phyloP scores from a whole-genome alignment of 352 stramenopile species.

The Pythium angustatum region DNA sequence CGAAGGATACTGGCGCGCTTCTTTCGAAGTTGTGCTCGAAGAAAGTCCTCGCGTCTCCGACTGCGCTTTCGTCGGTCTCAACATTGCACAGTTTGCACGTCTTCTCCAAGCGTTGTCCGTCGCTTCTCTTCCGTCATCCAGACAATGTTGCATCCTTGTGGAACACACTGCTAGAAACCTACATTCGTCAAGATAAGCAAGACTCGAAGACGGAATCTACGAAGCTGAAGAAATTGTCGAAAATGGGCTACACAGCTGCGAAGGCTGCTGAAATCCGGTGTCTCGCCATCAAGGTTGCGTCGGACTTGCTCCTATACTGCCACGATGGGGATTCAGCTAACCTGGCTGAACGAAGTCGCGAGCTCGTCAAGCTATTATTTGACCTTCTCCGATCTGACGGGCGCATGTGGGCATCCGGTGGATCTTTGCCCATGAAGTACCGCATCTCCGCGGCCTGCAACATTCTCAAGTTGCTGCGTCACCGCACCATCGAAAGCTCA shows the following conservation, averaged over 20 bases:
- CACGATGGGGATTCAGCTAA: slow-evolving; percentile 23
- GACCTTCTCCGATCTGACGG: slow-evolving; percentile 63
- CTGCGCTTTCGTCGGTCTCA: slow-evolving; percentile 29
- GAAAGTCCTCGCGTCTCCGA: slow-evolving; percentile 37
- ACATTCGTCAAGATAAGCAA: slow-evolving; percentile 33
- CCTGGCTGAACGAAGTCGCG: slow-evolving; percentile 28
- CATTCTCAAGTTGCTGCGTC: slow-evolving; percentile 68
- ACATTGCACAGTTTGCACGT: slow-evolving; percentile 63
- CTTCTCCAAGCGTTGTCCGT: slow-evolving; percentile 56
- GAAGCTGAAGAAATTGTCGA: slow-evolving; percentile 29
- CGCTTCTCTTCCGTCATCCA: slow-evolving; percentile 12
- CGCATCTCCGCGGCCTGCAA: slow-evolving; percentile 49
- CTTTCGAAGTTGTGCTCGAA: slow-evolving; percentile 57
- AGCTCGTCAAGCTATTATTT: slow-evolving; percentile 58
- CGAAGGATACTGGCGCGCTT: slow-evolving; percentile 39
- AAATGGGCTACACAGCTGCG: slow-evolving; percentile 12
- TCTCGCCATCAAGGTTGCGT: slow-evolving; percentile 55
- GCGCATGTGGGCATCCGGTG: slow-evolving; percentile 42
- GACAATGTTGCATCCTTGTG: slow-evolving; percentile 43
- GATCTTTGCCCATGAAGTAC: slow-evolving; percentile 45
- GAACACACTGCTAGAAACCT: slow-evolving; percentile 46
- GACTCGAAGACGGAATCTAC: slow-evolving; percentile 8
- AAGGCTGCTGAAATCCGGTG: slow-evolving; percentile 54
- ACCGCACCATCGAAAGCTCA: slow-evolving; percentile 49
- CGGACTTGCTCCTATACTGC: slow-evolving; percentile 62